Evolutionary conservation across 106 monocot genomes (phyloP).

Genomic region (Dendrobium nobile): DNA sequence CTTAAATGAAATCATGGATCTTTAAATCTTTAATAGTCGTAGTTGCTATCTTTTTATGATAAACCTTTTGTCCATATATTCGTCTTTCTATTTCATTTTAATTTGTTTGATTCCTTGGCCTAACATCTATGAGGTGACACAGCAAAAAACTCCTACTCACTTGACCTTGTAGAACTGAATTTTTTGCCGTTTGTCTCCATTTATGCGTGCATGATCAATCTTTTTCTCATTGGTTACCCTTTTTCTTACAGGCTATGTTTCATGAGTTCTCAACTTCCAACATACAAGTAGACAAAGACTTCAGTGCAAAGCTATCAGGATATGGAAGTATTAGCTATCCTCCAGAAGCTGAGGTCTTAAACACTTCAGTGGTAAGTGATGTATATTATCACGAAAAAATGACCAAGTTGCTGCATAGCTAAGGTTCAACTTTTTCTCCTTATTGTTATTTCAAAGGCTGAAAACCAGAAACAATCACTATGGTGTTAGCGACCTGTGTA

Average conservation of each 20-base stretch:
- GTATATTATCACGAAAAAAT: not conserved
- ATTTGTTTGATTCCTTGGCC: not conserved
- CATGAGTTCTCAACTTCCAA: conserved; percentile 70
- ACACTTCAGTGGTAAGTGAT: conserved; percentile 45
- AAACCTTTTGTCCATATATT: not conserved
- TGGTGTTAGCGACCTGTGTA: not conserved
- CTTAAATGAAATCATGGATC: not conserved
- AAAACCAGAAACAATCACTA: not conserved
- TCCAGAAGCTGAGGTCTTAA: conserved; percentile 46
- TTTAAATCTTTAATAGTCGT: not conserved
- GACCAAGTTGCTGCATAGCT: not conserved
- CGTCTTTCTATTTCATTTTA: not conserved
- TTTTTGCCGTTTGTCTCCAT: too few relatives aligned
- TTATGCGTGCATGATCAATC: too few relatives aligned
- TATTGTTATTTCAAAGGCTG: not conserved
- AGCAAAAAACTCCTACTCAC: too few relatives aligned
- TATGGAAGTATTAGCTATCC: conserved; percentile 59
- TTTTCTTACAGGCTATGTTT: conserved; percentile 62
- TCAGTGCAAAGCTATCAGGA: conserved; percentile 78
- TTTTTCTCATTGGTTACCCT: not conserved
- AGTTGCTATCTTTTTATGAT: not conserved
- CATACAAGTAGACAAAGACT: conserved; percentile 83
- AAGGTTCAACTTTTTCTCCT: not conserved
- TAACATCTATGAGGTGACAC: not conserved
- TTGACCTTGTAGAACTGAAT: too few relatives aligned